These are phyloP conservation scores for Plasmodium sp. DNA, from an alignment of 169 alveolate genomes.

Conservation along the genomic window DNA sequence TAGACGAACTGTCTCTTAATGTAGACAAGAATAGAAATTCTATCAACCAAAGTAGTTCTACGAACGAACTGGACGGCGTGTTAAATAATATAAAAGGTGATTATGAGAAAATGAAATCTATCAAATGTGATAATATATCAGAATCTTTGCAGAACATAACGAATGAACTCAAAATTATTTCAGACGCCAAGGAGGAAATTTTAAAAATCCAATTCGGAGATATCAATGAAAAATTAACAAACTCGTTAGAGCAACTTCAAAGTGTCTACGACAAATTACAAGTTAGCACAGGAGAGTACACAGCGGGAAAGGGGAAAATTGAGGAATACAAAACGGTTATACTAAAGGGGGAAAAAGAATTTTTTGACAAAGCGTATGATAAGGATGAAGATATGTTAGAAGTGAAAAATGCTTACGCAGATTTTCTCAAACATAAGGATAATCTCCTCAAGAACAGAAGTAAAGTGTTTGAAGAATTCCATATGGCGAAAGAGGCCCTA, in stretches of 20 bases:
- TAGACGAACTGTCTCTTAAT: neutral
- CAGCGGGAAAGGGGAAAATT: neutral
- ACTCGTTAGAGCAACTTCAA: neutral
- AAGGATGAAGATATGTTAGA: slow-evolving; percentile 17
- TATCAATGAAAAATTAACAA: neutral
- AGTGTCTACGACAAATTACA: neutral
- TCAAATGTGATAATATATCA: neutral
- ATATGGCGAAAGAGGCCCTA: slow-evolving; percentile 1
- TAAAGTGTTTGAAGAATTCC: neutral
- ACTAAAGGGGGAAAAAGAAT: neutral
- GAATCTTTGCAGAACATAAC: neutral
- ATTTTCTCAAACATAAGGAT: neutral
- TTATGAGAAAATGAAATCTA: neutral
- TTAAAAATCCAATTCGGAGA: neutral
- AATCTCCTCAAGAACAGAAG: neutral
- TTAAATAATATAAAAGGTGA: neutral
- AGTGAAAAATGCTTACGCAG: neutral
- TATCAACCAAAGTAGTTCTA: neutral
- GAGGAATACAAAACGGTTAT: neutral
- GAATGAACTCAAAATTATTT: neutral
- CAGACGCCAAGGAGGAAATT: neutral
- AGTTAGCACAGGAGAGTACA: neutral
- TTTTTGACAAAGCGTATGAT: neutral
- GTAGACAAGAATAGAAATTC: neutral
- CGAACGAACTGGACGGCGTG: neutral